Evolutionary conservation across 2,329 filamentous ascomycete genomes (phyloP).

Genomic region (Fusarium robinianum): DNA sequence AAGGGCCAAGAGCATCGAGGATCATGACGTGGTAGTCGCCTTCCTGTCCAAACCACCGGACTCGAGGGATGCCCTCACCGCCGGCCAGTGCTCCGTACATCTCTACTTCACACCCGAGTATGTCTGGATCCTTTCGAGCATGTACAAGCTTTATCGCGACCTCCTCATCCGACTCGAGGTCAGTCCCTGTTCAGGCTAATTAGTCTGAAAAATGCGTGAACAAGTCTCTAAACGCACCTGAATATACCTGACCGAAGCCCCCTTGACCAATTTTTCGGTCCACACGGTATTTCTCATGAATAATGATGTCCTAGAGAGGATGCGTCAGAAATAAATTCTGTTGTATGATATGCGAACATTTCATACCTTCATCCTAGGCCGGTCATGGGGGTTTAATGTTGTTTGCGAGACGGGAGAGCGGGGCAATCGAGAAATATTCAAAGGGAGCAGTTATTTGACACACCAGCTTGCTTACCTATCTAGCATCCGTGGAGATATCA

Average conservation of each 20-base stretch:
- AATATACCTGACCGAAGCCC: conserved; percentile 28
- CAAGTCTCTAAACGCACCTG: conserved; percentile 13
- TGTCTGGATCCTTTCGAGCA: conserved; percentile 1
- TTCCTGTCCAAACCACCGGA: conserved; percentile 29
- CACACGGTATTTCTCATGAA: conserved; percentile 27
- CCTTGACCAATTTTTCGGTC: conserved; percentile 27
- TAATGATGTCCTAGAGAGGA: conserved; percentile 19
- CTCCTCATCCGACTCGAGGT: conserved; percentile 37
- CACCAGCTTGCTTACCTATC: too few relatives aligned
- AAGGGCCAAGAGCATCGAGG: conserved; percentile 55
- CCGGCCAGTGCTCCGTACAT: conserved; percentile 18
- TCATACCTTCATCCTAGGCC: not conserved
- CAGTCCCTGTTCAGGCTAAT: conserved; percentile 22
- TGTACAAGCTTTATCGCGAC: conserved; percentile 40
- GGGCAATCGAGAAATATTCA: too few relatives aligned
- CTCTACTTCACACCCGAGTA: conserved; percentile 23
- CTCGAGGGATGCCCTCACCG: conserved; percentile 15
- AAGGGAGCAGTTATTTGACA: too few relatives aligned
- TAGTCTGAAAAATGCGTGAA: not conserved
- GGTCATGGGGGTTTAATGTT: too few relatives aligned
- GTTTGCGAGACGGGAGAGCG: too few relatives aligned
- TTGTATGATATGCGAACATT: not conserved
- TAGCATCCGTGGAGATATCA: too few relatives aligned
- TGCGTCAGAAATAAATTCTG: not conserved
- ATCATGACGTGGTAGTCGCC: conserved; percentile 31